Evolutionary conservation across 1,139 yeast species (phyloP), one percentile per base, ranked within the genome.

Genomic region (Pichia norvegensis): DNA sequence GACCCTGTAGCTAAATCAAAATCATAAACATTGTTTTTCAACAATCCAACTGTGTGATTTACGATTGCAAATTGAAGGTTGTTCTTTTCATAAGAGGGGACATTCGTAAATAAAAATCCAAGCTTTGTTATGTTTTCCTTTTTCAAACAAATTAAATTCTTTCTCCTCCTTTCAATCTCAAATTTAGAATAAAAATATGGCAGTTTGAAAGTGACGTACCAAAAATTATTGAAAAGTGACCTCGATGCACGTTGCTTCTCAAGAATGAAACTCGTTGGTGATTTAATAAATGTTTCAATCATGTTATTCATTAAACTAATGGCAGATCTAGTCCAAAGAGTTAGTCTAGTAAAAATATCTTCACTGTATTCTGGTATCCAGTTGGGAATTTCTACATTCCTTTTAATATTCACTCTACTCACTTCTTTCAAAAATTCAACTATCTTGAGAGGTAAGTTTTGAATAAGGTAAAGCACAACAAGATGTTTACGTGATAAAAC

Each of bases 121-220:
- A 71, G 47, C 33, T 57, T 58, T 29, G 55, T 53, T 1, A 70
- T 65, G 48, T 66, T 66, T 8, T 46, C 42, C 2, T 51, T 49
- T 40, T 64, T 62, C 13, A 64, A 47, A 1, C 49, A 16, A 4
- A 50, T 38, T 13, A 68, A 49, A 0, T 45, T 40, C 1, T 50
- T 51, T 37, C 59, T 61, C 39, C 62, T 66, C 0, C 38, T 19
- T 8, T 57, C 55, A 14, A 69, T 42, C 38, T 66, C 65, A 25
- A 58, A 53, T 22, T 52, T 53, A 0, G 69, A 50, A 9, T 67
- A 62, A 23, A 52, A 52, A 20, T 64, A 56, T 4, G 75, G 75
- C 3, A 67, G 52, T 16, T 67, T 65, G 7, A 68, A 29, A 1
- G 67, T 57, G 1, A 65, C 52, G 4, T 53, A 45, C 14, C 62